Base-by-base conservation (phyloP, 768 basidiomycete species). In the Pisolithus orientalis region DNA sequence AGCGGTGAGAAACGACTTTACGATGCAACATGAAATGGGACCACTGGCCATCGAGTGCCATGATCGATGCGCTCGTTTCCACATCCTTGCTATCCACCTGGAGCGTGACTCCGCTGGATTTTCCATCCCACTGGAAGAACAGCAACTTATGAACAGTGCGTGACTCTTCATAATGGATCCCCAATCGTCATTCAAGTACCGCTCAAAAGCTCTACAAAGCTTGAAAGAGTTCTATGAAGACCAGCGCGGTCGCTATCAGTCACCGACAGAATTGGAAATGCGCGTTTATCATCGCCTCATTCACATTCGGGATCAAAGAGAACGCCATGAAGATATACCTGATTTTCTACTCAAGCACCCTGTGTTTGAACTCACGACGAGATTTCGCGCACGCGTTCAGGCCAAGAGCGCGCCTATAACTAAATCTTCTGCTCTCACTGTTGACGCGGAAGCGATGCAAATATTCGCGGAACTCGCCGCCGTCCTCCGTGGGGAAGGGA, bases 171-270 rank as follows among this genome's bases (percentile, higher is more conserved):
- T 38, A 0, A 21, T 34, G 40, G 25, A 31, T 17, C 16, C 17
- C 25, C 32, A 21, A 10, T 24, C 48, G 50, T 34, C 52, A 31
- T 11, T 29, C 40, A n/a, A 55, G 42, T 3, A 27, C 49, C n/a
- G 28, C 44, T 17, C 8, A 11, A n/a, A 59, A 98, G 94, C 93
- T 14, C 77, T 97, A 37, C 90, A 91, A 66, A 91, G 87, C 60
- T 76, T 98, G 51, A 93, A 91, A 67, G 90, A 97, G 63, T 94
- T 92, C 60, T 95, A 96, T 63, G 84, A 90, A 57, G 94, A 96
- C 61, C 84, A 89, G 52, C 75, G 82, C 0, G 78, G 75, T 8
- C 69, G 72, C 39, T 85, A 85, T 54, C 70, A 83, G 59, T 87
- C 87, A 9, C 82, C 87, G 0, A 88, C 87, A 38, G 94, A 98